These are phyloP conservation scores for Neofusicoccum laricinum DNA, from an alignment of 2,329 filamentous ascomycete species.

Conservation along the genomic window DNA sequence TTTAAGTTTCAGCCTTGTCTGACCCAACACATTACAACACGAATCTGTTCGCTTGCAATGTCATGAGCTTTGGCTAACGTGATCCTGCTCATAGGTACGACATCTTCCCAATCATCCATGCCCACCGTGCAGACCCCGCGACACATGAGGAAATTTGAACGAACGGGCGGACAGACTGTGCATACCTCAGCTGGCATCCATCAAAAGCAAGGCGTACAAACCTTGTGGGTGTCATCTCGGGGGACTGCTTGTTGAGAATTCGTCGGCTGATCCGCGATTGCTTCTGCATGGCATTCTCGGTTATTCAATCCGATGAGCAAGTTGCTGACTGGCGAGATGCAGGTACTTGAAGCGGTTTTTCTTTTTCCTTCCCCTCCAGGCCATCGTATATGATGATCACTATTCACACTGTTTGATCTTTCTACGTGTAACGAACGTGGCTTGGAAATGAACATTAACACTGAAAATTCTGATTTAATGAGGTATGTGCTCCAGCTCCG, in stretches of 20 bases:
- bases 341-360: slow-evolving; percentile 23
- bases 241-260: slow-evolving; percentile 66
- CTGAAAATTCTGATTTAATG: slow-evolving; percentile 72
- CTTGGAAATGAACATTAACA: slow-evolving; percentile 57
- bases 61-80: slow-evolving; percentile 3
- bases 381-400: slow-evolving; percentile 60
- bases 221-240: slow-evolving; percentile 53
- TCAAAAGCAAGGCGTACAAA: slow-evolving; percentile 62
- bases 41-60: background rate
- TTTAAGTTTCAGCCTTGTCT: slow-evolving; percentile 70
- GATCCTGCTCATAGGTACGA: slow-evolving; percentile 12
- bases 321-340: slow-evolving; percentile 15
- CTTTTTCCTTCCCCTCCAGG: slow-evolving; percentile 30
- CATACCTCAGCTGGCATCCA: slow-evolving; percentile 51
- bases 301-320: background rate
- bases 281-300: background rate
- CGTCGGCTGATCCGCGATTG: slow-evolving; percentile 56
- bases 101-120: background rate
- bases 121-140: slow-evolving; percentile 19
- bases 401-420: slow-evolving; percentile 71
- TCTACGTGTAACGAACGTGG: slow-evolving; percentile 46
- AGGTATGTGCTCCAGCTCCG: slow-evolving; percentile 42
- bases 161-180: slow-evolving; percentile 66
- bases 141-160: slow-evolving; percentile 63
- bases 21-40: slow-evolving; percentile 36